Percentiles rank a stretch among this genome's conserved stretches.
These are phyloP conservation scores for Gomphus bonarii DNA, from an alignment of 1,284 basidiomycete genomes.

Conservation along the genomic window DNA sequence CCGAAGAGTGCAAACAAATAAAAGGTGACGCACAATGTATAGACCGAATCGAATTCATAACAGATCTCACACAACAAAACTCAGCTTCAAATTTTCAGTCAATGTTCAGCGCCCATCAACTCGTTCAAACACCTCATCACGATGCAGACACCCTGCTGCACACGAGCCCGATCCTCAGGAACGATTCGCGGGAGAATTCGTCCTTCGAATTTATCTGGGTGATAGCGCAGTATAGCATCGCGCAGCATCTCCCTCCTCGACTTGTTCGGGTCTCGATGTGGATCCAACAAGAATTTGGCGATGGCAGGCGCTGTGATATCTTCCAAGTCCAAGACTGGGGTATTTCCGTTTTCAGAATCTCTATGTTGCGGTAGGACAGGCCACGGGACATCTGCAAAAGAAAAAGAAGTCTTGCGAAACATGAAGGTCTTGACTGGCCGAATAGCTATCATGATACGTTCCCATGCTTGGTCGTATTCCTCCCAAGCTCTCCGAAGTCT, in stretches of 20 bases:
- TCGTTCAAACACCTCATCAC: slow-evolving; percentile 25
- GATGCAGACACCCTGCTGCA: slow-evolving; percentile 33
- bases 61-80: background rate
- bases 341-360: background rate
- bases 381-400: slow-evolving; percentile 51
- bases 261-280: slow-evolving; percentile 30
- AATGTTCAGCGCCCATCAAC: slow-evolving; percentile 18
- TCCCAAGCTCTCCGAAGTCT: background rate
- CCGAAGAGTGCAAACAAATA: no score
- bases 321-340: slow-evolving; percentile 18
- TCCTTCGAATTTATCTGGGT: slow-evolving; percentile 57
- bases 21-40: background rate
- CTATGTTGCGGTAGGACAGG: slow-evolving; percentile 26
- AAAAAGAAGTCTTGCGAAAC: slow-evolving; percentile 6
- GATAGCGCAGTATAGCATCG: slow-evolving; percentile 54
- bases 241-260: slow-evolving; percentile 45
- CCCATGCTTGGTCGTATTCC: slow-evolving; percentile 5
- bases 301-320: slow-evolving; percentile 36
- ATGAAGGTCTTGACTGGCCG: slow-evolving; percentile 5
- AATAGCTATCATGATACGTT: background rate
- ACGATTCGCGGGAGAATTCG: slow-evolving; percentile 38
- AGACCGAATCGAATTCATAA: background rate
- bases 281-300: slow-evolving; percentile 43
- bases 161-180: slow-evolving; percentile 37
- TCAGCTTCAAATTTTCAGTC: background rate